phyloP scores from a whole-genome alignment of 139 green algal genomes.

The Chlorella sp. region DNA sequence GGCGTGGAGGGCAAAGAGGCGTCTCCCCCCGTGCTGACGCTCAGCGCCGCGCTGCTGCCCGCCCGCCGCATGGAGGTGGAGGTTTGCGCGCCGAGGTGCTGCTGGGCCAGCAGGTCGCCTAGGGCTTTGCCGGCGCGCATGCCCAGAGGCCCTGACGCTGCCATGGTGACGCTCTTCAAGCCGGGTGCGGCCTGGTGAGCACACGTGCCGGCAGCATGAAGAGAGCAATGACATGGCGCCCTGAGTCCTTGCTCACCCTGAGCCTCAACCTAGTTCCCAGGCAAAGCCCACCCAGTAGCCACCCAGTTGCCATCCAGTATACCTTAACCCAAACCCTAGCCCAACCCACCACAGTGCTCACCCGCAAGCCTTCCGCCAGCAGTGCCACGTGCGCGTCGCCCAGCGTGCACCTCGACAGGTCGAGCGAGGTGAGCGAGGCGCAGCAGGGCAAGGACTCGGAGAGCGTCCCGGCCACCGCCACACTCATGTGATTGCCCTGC shows the following conservation, averaged over 20 bases:
- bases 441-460: neutral
- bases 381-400: neutral
- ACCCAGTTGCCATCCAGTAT: neutral
- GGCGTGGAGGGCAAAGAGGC: too few relatives aligned
- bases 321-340: neutral
- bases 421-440: neutral
- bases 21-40: too few relatives aligned
- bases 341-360: neutral
- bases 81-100: neutral
- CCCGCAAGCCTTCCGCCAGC: neutral
- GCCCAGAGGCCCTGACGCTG: neutral
- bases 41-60: too few relatives aligned
- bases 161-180: neutral
- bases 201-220: neutral
- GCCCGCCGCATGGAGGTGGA: too few relatives aligned
- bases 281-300: neutral
- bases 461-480: neutral
- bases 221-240: neutral
- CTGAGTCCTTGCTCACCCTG: too few relatives aligned
- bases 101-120: neutral
- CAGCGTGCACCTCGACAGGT: neutral
- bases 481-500: neutral
- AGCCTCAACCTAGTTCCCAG: neutral
- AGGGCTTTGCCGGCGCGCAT: neutral
- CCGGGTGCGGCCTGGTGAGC: neutral